Evolutionary conservation across 2,329 filamentous ascomycete species (phyloP).

Genomic region (Alternaria gaisen): DNA sequence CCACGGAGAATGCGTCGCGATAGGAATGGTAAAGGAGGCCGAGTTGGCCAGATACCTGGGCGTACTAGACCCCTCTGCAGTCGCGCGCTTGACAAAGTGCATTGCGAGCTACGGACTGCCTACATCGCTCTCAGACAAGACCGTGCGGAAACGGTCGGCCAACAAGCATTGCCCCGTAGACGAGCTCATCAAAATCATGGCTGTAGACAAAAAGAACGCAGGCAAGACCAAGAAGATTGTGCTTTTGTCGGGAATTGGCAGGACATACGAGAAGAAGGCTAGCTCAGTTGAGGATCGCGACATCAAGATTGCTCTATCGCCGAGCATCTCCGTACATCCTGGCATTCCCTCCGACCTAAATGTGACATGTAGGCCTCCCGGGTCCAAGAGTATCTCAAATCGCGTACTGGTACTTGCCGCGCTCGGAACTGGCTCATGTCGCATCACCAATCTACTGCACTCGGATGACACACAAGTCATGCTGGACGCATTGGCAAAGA

Average conservation of each 20-base stretch:
- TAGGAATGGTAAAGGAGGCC: slow-evolving; percentile 98
- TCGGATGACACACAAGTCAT: slow-evolving; percentile 98
- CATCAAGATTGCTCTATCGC: slow-evolving; percentile 83
- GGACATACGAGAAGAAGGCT: slow-evolving; percentile 85
- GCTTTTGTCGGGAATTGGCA: slow-evolving; percentile 86
- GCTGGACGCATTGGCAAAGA: slow-evolving; percentile 85
- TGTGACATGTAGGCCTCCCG: slow-evolving; percentile 84
- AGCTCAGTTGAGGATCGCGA: slow-evolving; percentile 87
- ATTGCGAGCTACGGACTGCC: slow-evolving; percentile 93
- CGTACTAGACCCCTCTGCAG: slow-evolving; percentile 82
- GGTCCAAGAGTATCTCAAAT: slow-evolving; percentile 98
- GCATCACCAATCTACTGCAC: slow-evolving; percentile 90
- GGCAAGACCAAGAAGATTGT: slow-evolving; percentile 96
- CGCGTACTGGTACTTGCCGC: slow-evolving; percentile 93
- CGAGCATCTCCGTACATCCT: slow-evolving; percentile 76
- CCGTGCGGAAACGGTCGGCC: slow-evolving; percentile 81
- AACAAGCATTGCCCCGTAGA: slow-evolving; percentile 90
- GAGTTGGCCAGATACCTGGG: slow-evolving; percentile 91
- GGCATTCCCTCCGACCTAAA: slow-evolving; percentile 72
- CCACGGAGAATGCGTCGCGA: slow-evolving; percentile 94
- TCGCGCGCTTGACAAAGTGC: slow-evolving; percentile 89
- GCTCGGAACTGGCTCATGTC: slow-evolving; percentile 83
- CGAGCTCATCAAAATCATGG: slow-evolving; percentile 89
- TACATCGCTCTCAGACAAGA: slow-evolving; percentile 83
- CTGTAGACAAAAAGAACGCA: slow-evolving; percentile 98